Evolutionary conservation across 2,329 filamentous ascomycete genomes (phyloP).

Genomic region (Colletotrichum chlorophyti): DNA sequence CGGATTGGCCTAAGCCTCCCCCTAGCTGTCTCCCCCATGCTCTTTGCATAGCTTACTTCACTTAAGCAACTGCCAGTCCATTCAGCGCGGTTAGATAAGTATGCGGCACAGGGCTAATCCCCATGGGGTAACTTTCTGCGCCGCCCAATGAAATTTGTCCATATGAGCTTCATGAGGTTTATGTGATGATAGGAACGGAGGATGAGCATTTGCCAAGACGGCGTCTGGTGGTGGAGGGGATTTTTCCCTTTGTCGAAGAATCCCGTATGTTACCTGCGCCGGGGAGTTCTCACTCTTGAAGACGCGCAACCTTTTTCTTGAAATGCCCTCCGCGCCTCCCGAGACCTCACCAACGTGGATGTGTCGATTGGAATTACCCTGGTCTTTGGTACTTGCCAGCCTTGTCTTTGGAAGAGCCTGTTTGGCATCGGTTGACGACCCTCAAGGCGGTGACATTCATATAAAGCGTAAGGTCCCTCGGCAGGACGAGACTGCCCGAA

Average conservation of each 20-base stretch:
- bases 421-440: no score
- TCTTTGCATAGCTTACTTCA: no score
- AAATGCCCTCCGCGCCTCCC: no score
- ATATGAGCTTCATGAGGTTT: background rate
- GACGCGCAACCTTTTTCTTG: slow-evolving; percentile 4
- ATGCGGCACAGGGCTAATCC: background rate
- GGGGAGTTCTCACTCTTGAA: no score
- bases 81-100: background rate
- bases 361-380: no score
- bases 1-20: background rate
- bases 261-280: background rate
- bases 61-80: background rate
- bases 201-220: background rate
- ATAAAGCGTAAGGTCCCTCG: no score
- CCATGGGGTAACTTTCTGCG: slow-evolving; percentile 16
- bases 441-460: no score
- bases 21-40: background rate
- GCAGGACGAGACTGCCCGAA: no score
- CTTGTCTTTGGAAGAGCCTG: no score
- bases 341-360: no score
- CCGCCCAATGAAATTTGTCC: background rate
- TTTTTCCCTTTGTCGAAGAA: background rate
- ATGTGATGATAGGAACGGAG: background rate
- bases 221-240: background rate
- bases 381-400: no score